phyloP scores from a whole-genome alignment of 208 protist species.

The Acanthamoeba triangularis region DNA sequence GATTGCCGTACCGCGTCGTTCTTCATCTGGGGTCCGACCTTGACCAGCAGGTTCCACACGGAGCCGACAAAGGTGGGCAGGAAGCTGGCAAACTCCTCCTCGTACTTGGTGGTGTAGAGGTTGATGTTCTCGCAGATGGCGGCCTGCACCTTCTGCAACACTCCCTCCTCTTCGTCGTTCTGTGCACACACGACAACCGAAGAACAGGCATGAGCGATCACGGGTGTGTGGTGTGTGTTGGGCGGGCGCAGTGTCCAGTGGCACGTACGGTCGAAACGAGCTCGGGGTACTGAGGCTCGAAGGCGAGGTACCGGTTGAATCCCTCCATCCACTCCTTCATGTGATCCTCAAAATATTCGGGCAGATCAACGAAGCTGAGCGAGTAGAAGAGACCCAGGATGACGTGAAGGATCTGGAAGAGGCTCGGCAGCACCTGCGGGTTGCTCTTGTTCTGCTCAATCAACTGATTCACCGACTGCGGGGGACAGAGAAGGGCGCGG shows the following conservation, averaged over 20 bases:
- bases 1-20: conserved; percentile 92
- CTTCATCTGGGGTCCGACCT: conserved; percentile 86
- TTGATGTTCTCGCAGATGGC: conserved; percentile 94
- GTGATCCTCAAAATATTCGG: conserved; percentile 96
- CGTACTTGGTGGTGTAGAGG: conserved; percentile 95
- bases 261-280: conserved; percentile 24
- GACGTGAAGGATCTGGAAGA: conserved; percentile 58
- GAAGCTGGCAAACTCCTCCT: conserved; percentile 93
- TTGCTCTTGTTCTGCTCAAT: conserved; percentile 60
- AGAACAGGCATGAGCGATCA: neutral
- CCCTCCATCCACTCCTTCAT: conserved; percentile 90
- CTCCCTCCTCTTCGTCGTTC: conserved; percentile 80
- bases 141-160: conserved; percentile 91
- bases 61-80: conserved; percentile 93
- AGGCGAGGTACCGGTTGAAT: conserved; percentile 81
- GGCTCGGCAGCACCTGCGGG: neutral
- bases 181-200: conserved; percentile 89
- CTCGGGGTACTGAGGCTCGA: conserved; percentile 72
- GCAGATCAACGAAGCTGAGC: conserved; percentile 94
- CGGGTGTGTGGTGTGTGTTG: neutral
- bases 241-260: neutral
- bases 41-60: conserved; percentile 94
- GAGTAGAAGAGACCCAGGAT: conserved; percentile 85
- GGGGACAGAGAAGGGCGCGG: too few species aligned
- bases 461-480: conserved; percentile 1